Evolutionary conservation across 2,329 filamentous ascomycete genomes (phyloP).

Genomic region (Pestalotiopsis sp.): DNA sequence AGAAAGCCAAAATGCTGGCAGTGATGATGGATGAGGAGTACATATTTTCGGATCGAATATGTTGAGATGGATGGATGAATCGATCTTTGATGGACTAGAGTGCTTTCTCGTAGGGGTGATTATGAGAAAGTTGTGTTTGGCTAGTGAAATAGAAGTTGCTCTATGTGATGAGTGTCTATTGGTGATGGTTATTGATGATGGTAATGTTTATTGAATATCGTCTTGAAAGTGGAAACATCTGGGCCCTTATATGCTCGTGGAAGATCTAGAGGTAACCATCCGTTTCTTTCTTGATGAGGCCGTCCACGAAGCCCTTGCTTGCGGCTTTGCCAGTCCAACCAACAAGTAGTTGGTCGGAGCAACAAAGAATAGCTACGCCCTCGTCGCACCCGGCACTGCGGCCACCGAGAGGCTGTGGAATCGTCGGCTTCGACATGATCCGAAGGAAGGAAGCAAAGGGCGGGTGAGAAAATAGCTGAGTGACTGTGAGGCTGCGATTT

Average conservation of each 20-base stretch:
- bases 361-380: background rate
- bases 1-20: slow-evolving; percentile 42
- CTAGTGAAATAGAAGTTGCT: background rate
- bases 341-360: background rate
- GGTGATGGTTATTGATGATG: background rate
- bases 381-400: background rate
- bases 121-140: background rate
- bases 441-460: background rate
- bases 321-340: background rate
- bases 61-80: background rate
- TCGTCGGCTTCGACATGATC: background rate
- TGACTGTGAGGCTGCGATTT: background rate
- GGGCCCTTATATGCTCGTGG: background rate
- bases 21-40: slow-evolving; percentile 35
- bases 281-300: background rate
- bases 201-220: background rate
- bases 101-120: background rate
- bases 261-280: background rate
- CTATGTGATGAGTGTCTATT: background rate
- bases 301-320: background rate
- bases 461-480: background rate
- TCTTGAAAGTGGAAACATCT: background rate
- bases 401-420: background rate
- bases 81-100: background rate
- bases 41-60: slow-evolving; percentile 33